phyloP scores from a whole-genome alignment of 1,139 yeast genomes.

The Candida sp. region DNA sequence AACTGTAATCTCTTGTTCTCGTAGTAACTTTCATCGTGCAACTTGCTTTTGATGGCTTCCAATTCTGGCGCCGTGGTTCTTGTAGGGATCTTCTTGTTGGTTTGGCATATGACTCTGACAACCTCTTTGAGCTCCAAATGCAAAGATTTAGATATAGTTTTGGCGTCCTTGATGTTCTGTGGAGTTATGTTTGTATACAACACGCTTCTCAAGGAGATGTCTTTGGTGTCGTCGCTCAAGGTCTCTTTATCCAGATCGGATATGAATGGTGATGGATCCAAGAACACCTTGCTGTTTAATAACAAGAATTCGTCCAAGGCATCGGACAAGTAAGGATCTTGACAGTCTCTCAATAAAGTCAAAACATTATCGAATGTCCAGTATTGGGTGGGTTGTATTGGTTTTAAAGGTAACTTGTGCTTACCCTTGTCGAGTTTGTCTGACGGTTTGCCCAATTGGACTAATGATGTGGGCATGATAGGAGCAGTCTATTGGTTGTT shows the following conservation, averaged over 20 bases:
- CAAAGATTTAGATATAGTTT: slow-evolving; percentile 36
- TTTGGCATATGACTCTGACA: slow-evolving; percentile 48
- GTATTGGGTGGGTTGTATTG: slow-evolving; percentile 41
- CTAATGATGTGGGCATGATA: slow-evolving; percentile 4
- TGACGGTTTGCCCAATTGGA: slow-evolving; percentile 1
- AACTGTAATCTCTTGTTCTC: slow-evolving; percentile 33
- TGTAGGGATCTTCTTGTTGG: slow-evolving; percentile 29
- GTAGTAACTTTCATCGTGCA: slow-evolving; percentile 35
- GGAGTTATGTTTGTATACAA: slow-evolving; percentile 38
- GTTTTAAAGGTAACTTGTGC: slow-evolving; percentile 25
- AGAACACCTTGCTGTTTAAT: slow-evolving; percentile 32
- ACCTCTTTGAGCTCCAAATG: slow-evolving; percentile 43
- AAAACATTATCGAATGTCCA: slow-evolving; percentile 52
- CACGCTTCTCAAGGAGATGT: slow-evolving; percentile 43
- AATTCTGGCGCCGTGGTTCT: slow-evolving; percentile 29
- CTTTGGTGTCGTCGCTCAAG: slow-evolving; percentile 19
- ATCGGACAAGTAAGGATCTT: slow-evolving; percentile 37
- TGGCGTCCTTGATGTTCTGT: slow-evolving; percentile 40
- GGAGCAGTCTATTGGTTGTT: neutral
- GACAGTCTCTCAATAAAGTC: slow-evolving; percentile 32
- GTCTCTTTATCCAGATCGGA: neutral
- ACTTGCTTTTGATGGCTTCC: slow-evolving; percentile 32
- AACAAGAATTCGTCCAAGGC: slow-evolving; percentile 51
- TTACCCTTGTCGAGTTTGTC: neutral
- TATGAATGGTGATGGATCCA: slow-evolving; percentile 40